Percentiles rank a stretch among this genome's conserved stretches.
Conservation (phyloP, 1,284 basidiomycete genomes). For the Phaffia rhodozyma region DNA sequence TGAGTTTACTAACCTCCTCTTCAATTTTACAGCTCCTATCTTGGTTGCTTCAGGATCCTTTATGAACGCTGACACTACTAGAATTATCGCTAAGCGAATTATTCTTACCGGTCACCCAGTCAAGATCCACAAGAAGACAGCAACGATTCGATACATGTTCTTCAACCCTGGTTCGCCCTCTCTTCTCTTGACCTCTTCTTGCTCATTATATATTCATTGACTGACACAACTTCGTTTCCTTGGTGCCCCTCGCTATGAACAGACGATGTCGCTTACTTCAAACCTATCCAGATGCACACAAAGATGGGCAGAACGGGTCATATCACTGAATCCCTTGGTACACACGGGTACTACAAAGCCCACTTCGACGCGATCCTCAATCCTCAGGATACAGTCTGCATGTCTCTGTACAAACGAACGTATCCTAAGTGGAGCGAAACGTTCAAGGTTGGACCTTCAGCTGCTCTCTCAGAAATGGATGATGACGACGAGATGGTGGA, state of each 20-base stretch:
- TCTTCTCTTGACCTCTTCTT: slow-evolving; percentile 12
- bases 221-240: background rate
- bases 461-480: slow-evolving; percentile 5
- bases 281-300: slow-evolving; percentile 82
- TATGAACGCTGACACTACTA: slow-evolving; percentile 76
- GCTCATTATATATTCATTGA: background rate
- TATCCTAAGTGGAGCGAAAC: slow-evolving; percentile 59
- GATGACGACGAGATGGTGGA: slow-evolving; percentile 12
- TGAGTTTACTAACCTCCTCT: background rate
- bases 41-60: slow-evolving; percentile 87
- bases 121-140: slow-evolving; percentile 95
- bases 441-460: background rate
- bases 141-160: slow-evolving; percentile 97
- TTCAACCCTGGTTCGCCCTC: slow-evolving; percentile 63
- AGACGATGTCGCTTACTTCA: slow-evolving; percentile 89
- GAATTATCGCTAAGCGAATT: slow-evolving; percentile 84
- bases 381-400: slow-evolving; percentile 70
- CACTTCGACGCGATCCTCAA: slow-evolving; percentile 89
- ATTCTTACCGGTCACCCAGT: slow-evolving; percentile 91
- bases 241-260: slow-evolving; percentile 18
- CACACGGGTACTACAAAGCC: slow-evolving; percentile 96
- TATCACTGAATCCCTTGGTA: slow-evolving; percentile 86
- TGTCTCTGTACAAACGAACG: slow-evolving; percentile 81
- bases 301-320: slow-evolving; percentile 89
- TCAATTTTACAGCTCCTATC: slow-evolving; percentile 46